phyloP scores from a whole-genome alignment of 108 stramenopile genomes.

The Mediolabrus comicus region DNA sequence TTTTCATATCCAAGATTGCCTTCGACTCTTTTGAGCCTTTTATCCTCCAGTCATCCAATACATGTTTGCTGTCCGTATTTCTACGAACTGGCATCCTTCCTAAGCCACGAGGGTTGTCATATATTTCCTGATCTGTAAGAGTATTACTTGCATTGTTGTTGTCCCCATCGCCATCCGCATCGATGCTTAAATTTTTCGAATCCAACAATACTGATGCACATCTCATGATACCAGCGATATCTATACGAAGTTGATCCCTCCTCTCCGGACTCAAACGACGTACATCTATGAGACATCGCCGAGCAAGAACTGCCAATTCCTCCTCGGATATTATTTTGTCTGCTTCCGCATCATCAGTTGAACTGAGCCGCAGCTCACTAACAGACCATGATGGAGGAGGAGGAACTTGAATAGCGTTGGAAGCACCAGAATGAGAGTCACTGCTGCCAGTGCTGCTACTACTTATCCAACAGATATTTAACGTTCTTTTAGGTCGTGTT shows the following conservation, averaged over 20 bases:
- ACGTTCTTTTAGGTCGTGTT: too few relatives aligned
- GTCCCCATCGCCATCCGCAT: background rate
- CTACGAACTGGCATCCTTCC: slow-evolving; percentile 39
- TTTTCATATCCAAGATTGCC: slow-evolving; percentile 23
- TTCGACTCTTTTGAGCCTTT: slow-evolving; percentile 27
- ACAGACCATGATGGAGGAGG: slow-evolving; percentile 28
- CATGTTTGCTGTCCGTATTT: background rate
- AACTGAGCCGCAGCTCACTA: slow-evolving; percentile 11
- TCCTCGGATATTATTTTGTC: slow-evolving; percentile 31
- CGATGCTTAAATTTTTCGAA: slow-evolving; percentile 5
- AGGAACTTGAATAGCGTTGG: slow-evolving; percentile 12
- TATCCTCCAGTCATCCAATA: slow-evolving; percentile 18
- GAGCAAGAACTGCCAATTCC: slow-evolving; percentile 36
- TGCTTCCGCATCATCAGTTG: background rate
- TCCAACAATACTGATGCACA: slow-evolving; percentile 50
- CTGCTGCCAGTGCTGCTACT: background rate
- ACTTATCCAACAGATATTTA: too few relatives aligned
- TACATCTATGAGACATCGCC: slow-evolving; percentile 49
- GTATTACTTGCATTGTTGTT: background rate
- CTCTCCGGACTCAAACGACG: slow-evolving; percentile 33
- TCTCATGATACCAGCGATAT: slow-evolving; percentile 46
- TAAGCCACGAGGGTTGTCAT: slow-evolving; percentile 47
- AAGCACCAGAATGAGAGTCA: background rate
- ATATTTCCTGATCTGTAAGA: slow-evolving; percentile 38
- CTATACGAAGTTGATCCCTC: slow-evolving; percentile 21